Percentiles rank a stretch among this genome's conserved stretches.
phyloP scores from a whole-genome alignment of 495 filamentous ascomycete genomes.

The Penicillium soppii region DNA sequence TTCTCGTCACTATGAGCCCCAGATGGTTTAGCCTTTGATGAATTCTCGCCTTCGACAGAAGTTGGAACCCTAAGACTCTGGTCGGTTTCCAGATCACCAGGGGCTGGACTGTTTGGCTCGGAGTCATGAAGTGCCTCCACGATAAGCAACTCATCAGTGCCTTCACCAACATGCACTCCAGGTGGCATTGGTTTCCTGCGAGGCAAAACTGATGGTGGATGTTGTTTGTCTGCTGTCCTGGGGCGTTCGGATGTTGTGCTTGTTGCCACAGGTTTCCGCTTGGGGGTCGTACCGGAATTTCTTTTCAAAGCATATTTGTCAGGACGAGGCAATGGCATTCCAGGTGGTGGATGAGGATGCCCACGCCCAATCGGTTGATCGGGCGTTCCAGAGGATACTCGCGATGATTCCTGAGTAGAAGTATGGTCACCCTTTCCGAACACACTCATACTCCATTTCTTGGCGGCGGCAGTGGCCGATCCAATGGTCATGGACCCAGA shows the following conservation, averaged over 20 bases:
- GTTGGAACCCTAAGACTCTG: neutral
- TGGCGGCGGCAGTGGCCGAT: conserved; percentile 73
- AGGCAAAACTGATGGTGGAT: conserved; percentile 29
- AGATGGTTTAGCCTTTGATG: conserved; percentile 1
- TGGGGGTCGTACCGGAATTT: conserved; percentile 57
- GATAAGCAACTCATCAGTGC: conserved; percentile 45
- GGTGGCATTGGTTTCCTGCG: conserved; percentile 37
- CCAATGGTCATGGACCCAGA: conserved; percentile 58
- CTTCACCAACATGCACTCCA: conserved; percentile 12
- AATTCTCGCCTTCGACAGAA: conserved; percentile 9
- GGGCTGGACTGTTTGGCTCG: conserved; percentile 46
- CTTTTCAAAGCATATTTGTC: conserved; percentile 61
- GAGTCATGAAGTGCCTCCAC: conserved; percentile 54
- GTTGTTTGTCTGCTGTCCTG: conserved; percentile 22
- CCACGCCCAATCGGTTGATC: conserved; percentile 73
- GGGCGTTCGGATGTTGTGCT: conserved; percentile 33
- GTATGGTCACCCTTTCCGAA: conserved; percentile 55
- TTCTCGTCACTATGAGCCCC: neutral
- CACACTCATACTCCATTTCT: conserved; percentile 79
- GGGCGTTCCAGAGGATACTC: conserved; percentile 49
- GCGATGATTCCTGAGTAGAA: conserved; percentile 30
- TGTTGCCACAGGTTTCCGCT: conserved; percentile 56
- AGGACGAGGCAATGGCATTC: conserved; percentile 71
- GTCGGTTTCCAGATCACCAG: conserved; percentile 26
- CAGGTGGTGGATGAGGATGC: conserved; percentile 48